A percentile compares a stretch with the other conserved stretches of the same genome.
phyloP scores from a whole-genome alignment of 2,329 filamentous ascomycete genomes.

The Chalara sp. region DNA sequence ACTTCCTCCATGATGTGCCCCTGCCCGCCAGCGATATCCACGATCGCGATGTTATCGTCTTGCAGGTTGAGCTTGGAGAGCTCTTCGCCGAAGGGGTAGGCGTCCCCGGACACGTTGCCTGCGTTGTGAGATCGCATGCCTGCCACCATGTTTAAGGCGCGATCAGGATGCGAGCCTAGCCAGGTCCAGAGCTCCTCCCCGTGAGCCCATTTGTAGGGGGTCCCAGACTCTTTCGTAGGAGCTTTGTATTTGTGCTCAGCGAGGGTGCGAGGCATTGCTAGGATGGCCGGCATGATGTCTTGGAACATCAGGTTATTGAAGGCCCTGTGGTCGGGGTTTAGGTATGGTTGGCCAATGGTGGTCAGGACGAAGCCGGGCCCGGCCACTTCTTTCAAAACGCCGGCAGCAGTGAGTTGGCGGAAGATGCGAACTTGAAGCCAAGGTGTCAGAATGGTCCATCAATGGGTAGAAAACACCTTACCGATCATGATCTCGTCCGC shows the following conservation, averaged over 20 bases:
- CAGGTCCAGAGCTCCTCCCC: conserved; percentile 20
- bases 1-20: conserved; percentile 17
- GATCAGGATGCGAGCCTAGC: conserved; percentile 16
- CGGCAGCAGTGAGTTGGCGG: conserved; percentile 13
- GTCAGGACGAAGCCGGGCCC: conserved; percentile 13
- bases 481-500: conserved; percentile 20
- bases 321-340: conserved; percentile 11
- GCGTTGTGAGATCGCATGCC: conserved; percentile 16
- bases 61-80: not conserved
- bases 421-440: not conserved
- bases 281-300: conserved; percentile 16
- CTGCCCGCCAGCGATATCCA: conserved; percentile 19
- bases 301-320: conserved; percentile 18
- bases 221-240: conserved; percentile 16
- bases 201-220: conserved; percentile 16
- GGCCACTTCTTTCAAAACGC: conserved; percentile 8
- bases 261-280: conserved; percentile 18
- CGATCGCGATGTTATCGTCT: conserved; percentile 13
- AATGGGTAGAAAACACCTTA: not conserved
- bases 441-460: not conserved
- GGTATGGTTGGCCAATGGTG: conserved; percentile 7
- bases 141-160: conserved; percentile 17
- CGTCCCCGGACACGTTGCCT: not conserved
- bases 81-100: not conserved
- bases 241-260: conserved; percentile 15